Conservation (phyloP, 2,329 filamentous ascomycete genomes). For the Setomelanomma holmii region DNA sequence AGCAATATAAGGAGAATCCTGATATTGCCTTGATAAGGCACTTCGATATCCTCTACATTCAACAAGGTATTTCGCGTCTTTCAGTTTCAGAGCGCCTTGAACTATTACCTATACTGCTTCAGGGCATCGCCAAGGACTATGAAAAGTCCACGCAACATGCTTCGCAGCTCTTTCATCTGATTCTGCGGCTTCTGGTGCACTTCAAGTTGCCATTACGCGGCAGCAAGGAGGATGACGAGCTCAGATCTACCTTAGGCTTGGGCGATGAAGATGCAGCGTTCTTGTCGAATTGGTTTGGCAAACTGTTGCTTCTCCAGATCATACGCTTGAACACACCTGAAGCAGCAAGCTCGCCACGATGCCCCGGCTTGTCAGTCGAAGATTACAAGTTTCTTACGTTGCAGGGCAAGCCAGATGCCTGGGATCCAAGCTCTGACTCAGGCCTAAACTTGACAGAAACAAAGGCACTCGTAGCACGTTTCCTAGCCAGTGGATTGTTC, state of each 20-base stretch:
- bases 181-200: conserved; percentile 76
- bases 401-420: conserved; percentile 72
- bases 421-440: conserved; percentile 66
- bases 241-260: conserved; percentile 72
- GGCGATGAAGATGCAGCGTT: conserved; percentile 75
- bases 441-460: conserved; percentile 73
- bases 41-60: conserved; percentile 87
- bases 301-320: conserved; percentile 72
- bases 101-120: conserved; percentile 73
- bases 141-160: conserved; percentile 62
- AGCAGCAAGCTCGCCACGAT: conserved; percentile 48
- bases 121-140: conserved; percentile 69
- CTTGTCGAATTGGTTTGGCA: conserved; percentile 76
- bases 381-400: conserved; percentile 74
- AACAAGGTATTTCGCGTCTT: conserved; percentile 76
- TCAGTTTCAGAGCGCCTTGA: conserved; percentile 69
- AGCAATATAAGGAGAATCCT: conserved; percentile 83
- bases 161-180: conserved; percentile 79
- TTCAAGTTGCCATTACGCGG: conserved; percentile 77
- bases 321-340: conserved; percentile 49
- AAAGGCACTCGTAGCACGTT: conserved; percentile 71
- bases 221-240: conserved; percentile 75
- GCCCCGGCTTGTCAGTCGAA: conserved; percentile 68
- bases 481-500: conserved; percentile 87
- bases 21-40: conserved; percentile 78